A percentile compares a stretch with the other conserved stretches of the same genome.
phyloP scores from a whole-genome alignment of 1,139 yeast species.

The Saccharomyces hybrid region DNA sequence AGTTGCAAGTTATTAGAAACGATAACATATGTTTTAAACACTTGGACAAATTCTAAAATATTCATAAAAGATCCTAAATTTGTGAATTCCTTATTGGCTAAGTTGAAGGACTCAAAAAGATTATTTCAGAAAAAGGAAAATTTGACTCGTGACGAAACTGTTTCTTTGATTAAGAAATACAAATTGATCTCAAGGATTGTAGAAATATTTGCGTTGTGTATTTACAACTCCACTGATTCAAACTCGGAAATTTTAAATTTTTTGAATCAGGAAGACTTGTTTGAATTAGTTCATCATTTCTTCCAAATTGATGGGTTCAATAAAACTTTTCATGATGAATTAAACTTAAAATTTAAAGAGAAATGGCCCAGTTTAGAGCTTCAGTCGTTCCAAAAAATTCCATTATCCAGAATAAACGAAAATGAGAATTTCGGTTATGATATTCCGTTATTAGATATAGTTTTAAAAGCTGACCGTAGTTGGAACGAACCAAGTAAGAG shows the following conservation, averaged over 20 bases:
- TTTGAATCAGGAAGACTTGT: conserved; percentile 37
- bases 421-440: conserved; percentile 50
- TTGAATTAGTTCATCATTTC: conserved; percentile 33
- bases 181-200: conserved; percentile 59
- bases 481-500: conserved; percentile 42
- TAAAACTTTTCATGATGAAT: conserved; percentile 40
- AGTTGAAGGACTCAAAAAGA: conserved; percentile 26
- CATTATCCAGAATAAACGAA: conserved; percentile 41
- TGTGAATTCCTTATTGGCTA: conserved; percentile 43
- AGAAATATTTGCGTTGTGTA: conserved; percentile 65
- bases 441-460: conserved; percentile 53
- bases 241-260: conserved; percentile 41
- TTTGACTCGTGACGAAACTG: conserved; percentile 24
- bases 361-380: conserved; percentile 41
- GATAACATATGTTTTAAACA: conserved; percentile 55
- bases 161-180: conserved; percentile 45
- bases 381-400: conserved; percentile 43
- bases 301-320: conserved; percentile 38
- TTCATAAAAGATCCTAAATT: conserved; percentile 45
- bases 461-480: conserved; percentile 40
- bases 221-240: conserved; percentile 51
- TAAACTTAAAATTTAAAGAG: conserved; percentile 40
- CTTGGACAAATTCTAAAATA: conserved; percentile 58
- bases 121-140: conserved; percentile 13
- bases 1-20: conserved; percentile 53